Evolutionary conservation across 495 filamentous ascomycete genomes (phyloP).

Genomic region (Xanthoparmelia taractica): DNA sequence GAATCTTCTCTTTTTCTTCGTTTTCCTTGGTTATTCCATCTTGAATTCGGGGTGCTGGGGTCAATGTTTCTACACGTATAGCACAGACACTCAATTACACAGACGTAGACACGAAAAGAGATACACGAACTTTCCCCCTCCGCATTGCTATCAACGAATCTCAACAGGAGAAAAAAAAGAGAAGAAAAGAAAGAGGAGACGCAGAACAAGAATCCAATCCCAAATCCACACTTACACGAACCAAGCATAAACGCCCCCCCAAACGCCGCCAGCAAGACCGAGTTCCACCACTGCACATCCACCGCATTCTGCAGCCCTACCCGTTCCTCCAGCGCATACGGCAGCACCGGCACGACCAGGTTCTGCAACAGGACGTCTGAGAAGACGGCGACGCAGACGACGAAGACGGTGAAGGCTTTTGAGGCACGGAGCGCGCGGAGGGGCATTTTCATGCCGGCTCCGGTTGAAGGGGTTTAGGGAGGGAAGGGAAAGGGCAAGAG

Average conservation of each 20-base stretch:
- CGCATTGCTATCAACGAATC: too few species aligned
- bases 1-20: background rate
- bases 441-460: background rate
- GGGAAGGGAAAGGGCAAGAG: background rate
- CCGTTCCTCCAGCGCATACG: conserved; percentile 57
- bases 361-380: conserved; percentile 36
- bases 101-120: too few species aligned
- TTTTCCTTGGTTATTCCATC: too few species aligned
- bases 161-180: too few species aligned
- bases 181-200: too few species aligned
- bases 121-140: too few species aligned
- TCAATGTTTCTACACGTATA: too few species aligned
- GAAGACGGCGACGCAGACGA: conserved; percentile 47
- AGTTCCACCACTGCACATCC: conserved; percentile 62
- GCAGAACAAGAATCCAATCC: too few species aligned
- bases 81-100: too few species aligned
- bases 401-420: conserved; percentile 40
- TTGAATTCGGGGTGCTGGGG: too few species aligned
- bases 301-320: conserved; percentile 47
- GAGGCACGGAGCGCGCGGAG: conserved; percentile 29
- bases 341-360: conserved; percentile 66
- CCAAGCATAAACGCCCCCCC: conserved; percentile 57
- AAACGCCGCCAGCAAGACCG: conserved; percentile 68
- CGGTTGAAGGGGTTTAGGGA: too few species aligned
- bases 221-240: conserved; percentile 37